Percentiles rank a stretch among this genome's conserved stretches.
These are phyloP conservation scores for Davidsoniella virescens DNA, from an alignment of 2,329 filamentous ascomycete species.

Conservation along the genomic window DNA sequence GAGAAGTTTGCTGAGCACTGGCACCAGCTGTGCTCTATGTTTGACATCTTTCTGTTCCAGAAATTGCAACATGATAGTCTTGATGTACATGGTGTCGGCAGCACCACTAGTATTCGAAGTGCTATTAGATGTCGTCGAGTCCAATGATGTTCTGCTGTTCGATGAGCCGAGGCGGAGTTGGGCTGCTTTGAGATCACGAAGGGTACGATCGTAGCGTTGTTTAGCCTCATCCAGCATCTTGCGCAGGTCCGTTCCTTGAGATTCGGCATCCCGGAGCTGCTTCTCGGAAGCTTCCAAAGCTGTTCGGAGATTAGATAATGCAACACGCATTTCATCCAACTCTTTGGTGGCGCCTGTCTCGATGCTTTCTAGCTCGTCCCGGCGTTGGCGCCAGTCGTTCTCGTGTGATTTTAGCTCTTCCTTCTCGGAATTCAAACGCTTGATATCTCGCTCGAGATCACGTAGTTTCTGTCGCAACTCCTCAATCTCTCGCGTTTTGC, in stretches of 20 bases:
- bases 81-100: constrained; percentile 50
- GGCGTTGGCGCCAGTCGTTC: constrained; percentile 55
- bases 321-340: constrained; percentile 54
- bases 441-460: constrained; percentile 65
- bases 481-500: constrained; percentile 68
- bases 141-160: constrained; percentile 27
- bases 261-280: constrained; percentile 69
- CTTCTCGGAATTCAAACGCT: constrained; percentile 54
- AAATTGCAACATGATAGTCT: constrained; percentile 69
- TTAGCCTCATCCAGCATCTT: constrained; percentile 64
- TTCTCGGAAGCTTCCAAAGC: constrained; percentile 77
- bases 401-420: constrained; percentile 62
- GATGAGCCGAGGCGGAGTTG: constrained; percentile 29
- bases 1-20: constrained; percentile 59
- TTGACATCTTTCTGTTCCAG: constrained; percentile 66
- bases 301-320: constrained; percentile 61
- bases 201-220: constrained; percentile 60
- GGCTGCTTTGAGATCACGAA: constrained; percentile 44
- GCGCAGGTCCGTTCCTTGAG: constrained; percentile 60
- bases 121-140: constrained; percentile 23
- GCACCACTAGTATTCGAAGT: constrained; percentile 16
- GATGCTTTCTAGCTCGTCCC: constrained; percentile 58
- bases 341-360: constrained; percentile 57
- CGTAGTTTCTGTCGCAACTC: constrained; percentile 65
- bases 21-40: constrained; percentile 58